Conservation (phyloP, 2,329 filamentous ascomycete genomes). For the Clarireedia sp. region DNA sequence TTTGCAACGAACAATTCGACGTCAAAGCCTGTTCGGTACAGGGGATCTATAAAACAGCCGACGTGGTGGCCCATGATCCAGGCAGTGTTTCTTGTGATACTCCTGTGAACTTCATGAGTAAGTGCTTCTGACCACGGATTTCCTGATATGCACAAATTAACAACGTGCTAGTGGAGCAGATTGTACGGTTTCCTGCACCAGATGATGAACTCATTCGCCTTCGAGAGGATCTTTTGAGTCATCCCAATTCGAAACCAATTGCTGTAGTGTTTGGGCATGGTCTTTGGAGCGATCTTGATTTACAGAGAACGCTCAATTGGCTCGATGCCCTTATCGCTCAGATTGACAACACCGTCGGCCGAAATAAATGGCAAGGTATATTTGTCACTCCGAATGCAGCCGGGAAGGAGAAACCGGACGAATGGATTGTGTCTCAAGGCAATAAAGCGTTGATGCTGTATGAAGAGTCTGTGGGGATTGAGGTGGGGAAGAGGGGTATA, state of each 20-base stretch:
- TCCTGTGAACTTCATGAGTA: conserved; percentile 33
- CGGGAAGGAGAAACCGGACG: conserved; percentile 38
- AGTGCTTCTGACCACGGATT: neutral
- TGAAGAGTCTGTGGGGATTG: conserved; percentile 31
- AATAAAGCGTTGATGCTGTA: conserved; percentile 40
- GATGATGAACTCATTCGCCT: conserved; percentile 34
- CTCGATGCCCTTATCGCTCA: conserved; percentile 31
- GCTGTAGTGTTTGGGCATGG: conserved; percentile 41
- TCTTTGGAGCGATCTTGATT: conserved; percentile 39
- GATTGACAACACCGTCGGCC: conserved; percentile 19
- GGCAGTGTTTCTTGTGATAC: conserved; percentile 34
- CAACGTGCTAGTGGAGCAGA: conserved; percentile 31
- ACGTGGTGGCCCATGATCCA: conserved; percentile 37
- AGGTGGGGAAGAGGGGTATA: conserved; percentile 30
- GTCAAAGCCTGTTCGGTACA: conserved; percentile 41
- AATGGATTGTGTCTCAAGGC: conserved; percentile 39
- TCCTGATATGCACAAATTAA: too few species aligned
- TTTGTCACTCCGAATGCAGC: conserved; percentile 40
- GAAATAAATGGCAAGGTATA: conserved; percentile 17
- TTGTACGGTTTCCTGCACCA: conserved; percentile 37
- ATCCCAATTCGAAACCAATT: conserved; percentile 20
- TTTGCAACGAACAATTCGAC: conserved; percentile 43
- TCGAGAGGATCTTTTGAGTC: conserved; percentile 29
- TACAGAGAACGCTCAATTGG: conserved; percentile 36
- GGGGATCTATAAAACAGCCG: conserved; percentile 39